Evolutionary conservation across 2,329 filamentous ascomycete species (phyloP), one percentile per base, ranked within the genome.

Genomic region (Penicillium nordicum): DNA sequence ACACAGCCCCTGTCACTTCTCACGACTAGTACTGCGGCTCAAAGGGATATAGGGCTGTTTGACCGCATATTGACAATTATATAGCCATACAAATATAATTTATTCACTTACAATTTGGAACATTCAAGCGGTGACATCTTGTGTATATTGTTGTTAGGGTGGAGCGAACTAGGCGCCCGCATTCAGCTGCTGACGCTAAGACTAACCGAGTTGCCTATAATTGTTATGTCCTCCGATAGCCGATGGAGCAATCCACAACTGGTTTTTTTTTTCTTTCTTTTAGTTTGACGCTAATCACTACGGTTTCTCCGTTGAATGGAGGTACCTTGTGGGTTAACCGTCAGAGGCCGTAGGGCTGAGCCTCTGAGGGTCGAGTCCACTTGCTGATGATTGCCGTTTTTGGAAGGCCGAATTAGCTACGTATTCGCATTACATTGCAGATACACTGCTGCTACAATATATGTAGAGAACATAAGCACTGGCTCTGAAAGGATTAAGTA

Each of bases 121-220:
- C 5, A 16, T 49, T 40, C 25, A 16, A 29, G 34, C 46, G 36
- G 47, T 49, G 36, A 36, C 34, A 21, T 32, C 5, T 32, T 32
- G 12, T 21, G 7, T 18, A 27, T 12, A 21, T 32, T 25, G 38
- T 16, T 21, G 11, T 23, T 25, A 12, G 37, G 8, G 30, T 21
- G 50, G 52, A 55, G 37, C 16, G 25, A 34, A 40, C 54, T 60
- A 63, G 62, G 63, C 62, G 59, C 51, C 63, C 54, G 41, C 37
- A 51, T 65, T 64, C 60, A 65, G 63, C 62, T 63, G 62, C 61
- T 64, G 63, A 64, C 60, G 62, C 51, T 58, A 53, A 37, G 4
- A 25, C 16, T 16, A 37, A 41, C 25, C 25, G 36, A 18, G 29
- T 32, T 32, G 29, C n/a, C 41, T 10, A 4, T 11, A 9, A 9